Percentiles rank a stretch among this genome's conserved stretches.
Conservation (phyloP, 371 early-diverging fungal species). For the Ordospora pajunii region DNA sequence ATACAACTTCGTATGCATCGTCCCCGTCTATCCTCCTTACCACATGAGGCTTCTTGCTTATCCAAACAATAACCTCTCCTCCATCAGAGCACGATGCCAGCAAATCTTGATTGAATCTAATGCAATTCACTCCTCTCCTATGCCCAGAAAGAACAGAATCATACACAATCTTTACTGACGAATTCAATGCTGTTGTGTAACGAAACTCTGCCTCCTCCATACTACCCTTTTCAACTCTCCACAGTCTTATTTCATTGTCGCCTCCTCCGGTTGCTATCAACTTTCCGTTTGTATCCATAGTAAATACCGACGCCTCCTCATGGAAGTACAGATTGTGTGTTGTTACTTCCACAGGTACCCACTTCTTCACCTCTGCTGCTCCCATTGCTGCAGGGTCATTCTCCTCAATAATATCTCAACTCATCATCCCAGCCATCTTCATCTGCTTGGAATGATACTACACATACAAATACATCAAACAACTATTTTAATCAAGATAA, state of each 20-base stretch:
- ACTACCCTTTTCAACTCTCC: constrained; percentile 38
- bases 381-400: too few relatives aligned
- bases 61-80: constrained; percentile 51
- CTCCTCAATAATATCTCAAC: too few relatives aligned
- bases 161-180: constrained; percentile 39
- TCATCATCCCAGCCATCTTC: too few relatives aligned
- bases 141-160: constrained; percentile 46
- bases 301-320: constrained; percentile 55
- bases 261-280: constrained; percentile 57
- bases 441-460: too few relatives aligned
- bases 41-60: neutral
- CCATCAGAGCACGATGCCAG: constrained; percentile 56
- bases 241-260: constrained; percentile 54
- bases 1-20: constrained; percentile 57
- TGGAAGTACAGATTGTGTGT: constrained; percentile 60
- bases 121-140: constrained; percentile 51
- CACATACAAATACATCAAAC: neutral
- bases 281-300: constrained; percentile 37
- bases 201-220: neutral
- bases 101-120: constrained; percentile 43
- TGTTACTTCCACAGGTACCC: constrained; percentile 46
- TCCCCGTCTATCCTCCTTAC: constrained; percentile 50
- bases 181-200: constrained; percentile 49
- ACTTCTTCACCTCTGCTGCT: neutral
- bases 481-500: constrained; percentile 11